Evolutionary conservation across 352 stramenopile species (phyloP).

Genomic region (Phytophthora aleatoria): DNA sequence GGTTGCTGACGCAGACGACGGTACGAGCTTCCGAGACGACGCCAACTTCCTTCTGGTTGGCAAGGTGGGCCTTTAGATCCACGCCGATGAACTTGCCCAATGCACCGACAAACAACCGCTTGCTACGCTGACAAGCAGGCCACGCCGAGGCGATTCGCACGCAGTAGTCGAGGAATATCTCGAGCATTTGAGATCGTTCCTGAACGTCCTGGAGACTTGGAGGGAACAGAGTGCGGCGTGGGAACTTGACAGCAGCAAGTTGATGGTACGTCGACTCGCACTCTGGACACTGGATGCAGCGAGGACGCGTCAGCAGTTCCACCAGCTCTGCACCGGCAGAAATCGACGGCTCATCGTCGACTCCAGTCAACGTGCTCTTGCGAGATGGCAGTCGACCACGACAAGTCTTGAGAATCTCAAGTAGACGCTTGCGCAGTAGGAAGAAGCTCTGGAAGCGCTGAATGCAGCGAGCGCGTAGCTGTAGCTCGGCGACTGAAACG

Average conservation of each 20-base stretch:
- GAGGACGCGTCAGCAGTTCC: slow-evolving; percentile 29
- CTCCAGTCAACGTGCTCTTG: slow-evolving; percentile 19
- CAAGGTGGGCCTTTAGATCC: slow-evolving; percentile 40
- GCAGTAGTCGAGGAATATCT: slow-evolving; percentile 54
- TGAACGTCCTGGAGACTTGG: slow-evolving; percentile 52
- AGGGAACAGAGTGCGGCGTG: slow-evolving; percentile 53
- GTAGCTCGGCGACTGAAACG: slow-evolving; percentile 42
- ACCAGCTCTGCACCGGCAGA: slow-evolving; percentile 34
- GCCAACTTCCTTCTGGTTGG: slow-evolving; percentile 23
- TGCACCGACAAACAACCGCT: slow-evolving; percentile 40
- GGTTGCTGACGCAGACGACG: slow-evolving; percentile 13
- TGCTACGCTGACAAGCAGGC: slow-evolving; percentile 56
- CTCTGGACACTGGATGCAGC: slow-evolving; percentile 37
- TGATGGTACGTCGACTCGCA: slow-evolving; percentile 44
- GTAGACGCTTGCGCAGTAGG: slow-evolving; percentile 52
- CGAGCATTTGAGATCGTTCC: slow-evolving; percentile 51
- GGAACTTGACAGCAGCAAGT: slow-evolving; percentile 53
- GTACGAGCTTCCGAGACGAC: slow-evolving; percentile 11
- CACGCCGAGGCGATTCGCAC: slow-evolving; percentile 43
- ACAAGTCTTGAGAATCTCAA: slow-evolving; percentile 53
- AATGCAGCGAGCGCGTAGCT: slow-evolving; percentile 52
- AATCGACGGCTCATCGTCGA: slow-evolving; percentile 12
- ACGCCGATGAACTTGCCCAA: slow-evolving; percentile 63
- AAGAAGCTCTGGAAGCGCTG: slow-evolving; percentile 69
- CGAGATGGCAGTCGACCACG: slow-evolving; percentile 25